A percentile compares a stretch with the other conserved stretches of the same genome.
These are phyloP conservation scores for Talaromyces sp. DNA, from an alignment of 2,329 filamentous ascomycete species.

Conservation along the genomic window DNA sequence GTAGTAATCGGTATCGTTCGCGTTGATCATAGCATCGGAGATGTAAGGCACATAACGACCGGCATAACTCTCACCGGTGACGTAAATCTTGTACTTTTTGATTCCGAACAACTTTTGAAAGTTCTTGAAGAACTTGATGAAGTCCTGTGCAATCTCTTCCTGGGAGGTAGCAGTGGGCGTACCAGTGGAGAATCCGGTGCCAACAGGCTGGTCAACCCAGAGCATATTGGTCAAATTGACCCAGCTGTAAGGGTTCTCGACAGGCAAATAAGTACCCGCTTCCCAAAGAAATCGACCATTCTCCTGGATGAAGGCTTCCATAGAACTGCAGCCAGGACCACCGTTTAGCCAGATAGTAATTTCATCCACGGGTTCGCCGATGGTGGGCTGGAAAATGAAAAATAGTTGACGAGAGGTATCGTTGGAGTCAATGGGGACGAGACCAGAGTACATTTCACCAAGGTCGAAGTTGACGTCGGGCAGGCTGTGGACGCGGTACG, in stretches of 20 bases:
- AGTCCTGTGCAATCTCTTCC: conserved; percentile 67
- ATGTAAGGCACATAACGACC: conserved; percentile 73
- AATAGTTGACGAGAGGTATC: conserved; percentile 48
- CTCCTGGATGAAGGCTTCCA: conserved; percentile 71
- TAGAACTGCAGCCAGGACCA: conserved; percentile 56
- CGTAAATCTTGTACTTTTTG: conserved; percentile 68
- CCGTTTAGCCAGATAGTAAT: conserved; percentile 53
- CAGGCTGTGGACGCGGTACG: conserved; percentile 64
- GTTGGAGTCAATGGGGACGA: conserved; percentile 54
- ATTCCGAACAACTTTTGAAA: conserved; percentile 69
- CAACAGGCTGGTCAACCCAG: conserved; percentile 55
- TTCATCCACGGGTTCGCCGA: conserved; percentile 46
- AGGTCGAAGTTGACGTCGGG: conserved; percentile 70
- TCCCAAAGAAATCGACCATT: conserved; percentile 74
- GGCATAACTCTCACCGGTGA: conserved; percentile 72
- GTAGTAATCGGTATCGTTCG: conserved; percentile 66
- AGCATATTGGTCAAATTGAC: conserved; percentile 73
- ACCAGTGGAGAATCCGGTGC: conserved; percentile 68
- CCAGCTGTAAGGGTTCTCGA: conserved; percentile 70
- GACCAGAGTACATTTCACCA: conserved; percentile 51
- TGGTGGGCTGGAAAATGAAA: conserved; percentile 51
- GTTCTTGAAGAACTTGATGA: conserved; percentile 77
- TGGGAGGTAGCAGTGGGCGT: conserved; percentile 64
- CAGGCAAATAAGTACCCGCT: conserved; percentile 65
- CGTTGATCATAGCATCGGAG: conserved; percentile 69